Conservation (phyloP, 352 stramenopile species). For the Phytopythium oedochilum region DNA sequence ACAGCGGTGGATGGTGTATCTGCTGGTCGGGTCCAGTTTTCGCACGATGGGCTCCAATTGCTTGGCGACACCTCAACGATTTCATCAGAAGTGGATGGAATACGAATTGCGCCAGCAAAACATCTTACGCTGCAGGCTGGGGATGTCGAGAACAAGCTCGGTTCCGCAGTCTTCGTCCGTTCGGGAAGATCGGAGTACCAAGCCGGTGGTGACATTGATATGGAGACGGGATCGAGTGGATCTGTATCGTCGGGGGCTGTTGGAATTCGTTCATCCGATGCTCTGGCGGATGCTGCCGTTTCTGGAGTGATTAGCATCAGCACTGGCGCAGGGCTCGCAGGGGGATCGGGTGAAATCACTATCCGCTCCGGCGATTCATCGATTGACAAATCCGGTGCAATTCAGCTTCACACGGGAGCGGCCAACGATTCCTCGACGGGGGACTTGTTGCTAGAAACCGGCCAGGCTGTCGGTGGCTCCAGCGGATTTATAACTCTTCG, state of each 20-base stretch:
- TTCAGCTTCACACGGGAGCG: slow-evolving; percentile 13
- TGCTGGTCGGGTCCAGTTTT: slow-evolving; percentile 26
- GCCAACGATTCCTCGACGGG: slow-evolving; percentile 8
- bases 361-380: slow-evolving; percentile 13
- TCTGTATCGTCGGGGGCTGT: slow-evolving; percentile 21
- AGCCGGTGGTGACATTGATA: slow-evolving; percentile 29
- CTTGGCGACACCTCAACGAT: slow-evolving; percentile 28
- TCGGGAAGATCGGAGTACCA: slow-evolving; percentile 31
- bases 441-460: slow-evolving; percentile 9
- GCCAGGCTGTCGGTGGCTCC: slow-evolving; percentile 5
- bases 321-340: slow-evolving; percentile 12
- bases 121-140: slow-evolving; percentile 23
- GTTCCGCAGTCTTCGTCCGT: slow-evolving; percentile 24
- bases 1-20: slow-evolving; percentile 22
- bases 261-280: slow-evolving; percentile 14
- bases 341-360: slow-evolving; percentile 14
- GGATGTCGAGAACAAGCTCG: slow-evolving; percentile 29
- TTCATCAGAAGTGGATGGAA: slow-evolving; percentile 36
- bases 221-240: slow-evolving; percentile 32
- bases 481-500: slow-evolving; percentile 10
- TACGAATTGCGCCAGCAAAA: slow-evolving; percentile 28
- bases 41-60: slow-evolving; percentile 28
- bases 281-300: slow-evolving; percentile 7
- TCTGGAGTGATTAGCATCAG: slow-evolving; percentile 18
- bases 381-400: slow-evolving; percentile 11